A percentile compares a stretch with the other conserved stretches of the same genome.
phyloP scores from a whole-genome alignment of 345 rosid genomes.

The Eutrema yunnanense region DNA sequence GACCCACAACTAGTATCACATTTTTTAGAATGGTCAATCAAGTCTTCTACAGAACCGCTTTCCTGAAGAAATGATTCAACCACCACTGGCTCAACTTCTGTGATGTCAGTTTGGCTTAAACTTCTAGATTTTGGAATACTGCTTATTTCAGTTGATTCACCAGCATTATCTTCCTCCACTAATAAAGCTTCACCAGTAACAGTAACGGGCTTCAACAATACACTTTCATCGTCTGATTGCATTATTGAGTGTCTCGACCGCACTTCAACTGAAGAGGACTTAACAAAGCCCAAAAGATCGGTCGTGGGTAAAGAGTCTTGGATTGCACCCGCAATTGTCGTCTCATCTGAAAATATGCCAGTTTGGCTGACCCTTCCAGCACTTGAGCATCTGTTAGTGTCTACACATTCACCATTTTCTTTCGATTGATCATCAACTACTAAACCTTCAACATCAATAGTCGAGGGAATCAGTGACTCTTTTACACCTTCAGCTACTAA shows the following conservation, averaged over 20 bases:
- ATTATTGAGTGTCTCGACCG: conserved; percentile 9
- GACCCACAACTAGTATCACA: conserved; percentile 23
- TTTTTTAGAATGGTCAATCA: conserved; percentile 12
- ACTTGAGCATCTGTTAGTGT: conserved; percentile 21
- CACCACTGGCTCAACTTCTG: conserved; percentile 15
- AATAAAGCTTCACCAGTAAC: conserved; percentile 16
- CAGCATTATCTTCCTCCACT: conserved; percentile 8
- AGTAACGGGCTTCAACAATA: conserved; percentile 21
- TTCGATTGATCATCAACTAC: conserved; percentile 15
- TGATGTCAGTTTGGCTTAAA: conserved; percentile 1
- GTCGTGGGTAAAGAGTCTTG: conserved; percentile 12
- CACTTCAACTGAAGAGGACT: conserved; percentile 12
- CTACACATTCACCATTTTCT: conserved; percentile 21
- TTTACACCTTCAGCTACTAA: not conserved
- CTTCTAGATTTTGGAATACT: conserved; percentile 17
- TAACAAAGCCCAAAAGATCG: conserved; percentile 1
- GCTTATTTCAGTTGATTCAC: not conserved
- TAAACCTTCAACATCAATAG: conserved; percentile 7
- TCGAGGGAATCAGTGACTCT: conserved; percentile 6
- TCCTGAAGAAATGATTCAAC: conserved; percentile 3
- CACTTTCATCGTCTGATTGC: conserved; percentile 8
- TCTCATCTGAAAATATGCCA: conserved; percentile 14
- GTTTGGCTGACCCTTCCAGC: conserved; percentile 21
- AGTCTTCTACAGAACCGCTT: conserved; percentile 2
- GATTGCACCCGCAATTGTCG: not conserved